Base-by-base conservation (phyloP, 1,284 basidiomycete genomes). In the Cystobasidiaceae sp. region DNA sequence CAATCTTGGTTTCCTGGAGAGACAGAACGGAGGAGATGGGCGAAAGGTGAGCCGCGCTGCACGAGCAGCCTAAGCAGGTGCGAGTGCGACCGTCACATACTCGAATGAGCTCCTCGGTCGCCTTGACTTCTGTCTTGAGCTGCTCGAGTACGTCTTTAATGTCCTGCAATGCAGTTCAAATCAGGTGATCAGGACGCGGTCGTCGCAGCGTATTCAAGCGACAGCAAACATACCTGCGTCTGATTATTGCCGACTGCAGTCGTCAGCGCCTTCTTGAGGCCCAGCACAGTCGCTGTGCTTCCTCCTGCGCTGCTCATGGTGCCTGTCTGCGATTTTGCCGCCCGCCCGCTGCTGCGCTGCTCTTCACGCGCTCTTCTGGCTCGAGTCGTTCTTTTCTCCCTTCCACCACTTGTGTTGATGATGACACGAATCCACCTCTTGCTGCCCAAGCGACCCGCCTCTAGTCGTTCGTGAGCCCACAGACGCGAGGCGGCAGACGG, bases 21-120 rank as follows among this genome's bases (percentile, higher is more conserved):
- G 6, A n/a, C n/a, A 30, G 5, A 17, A 15, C 49, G 21, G 23
- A 45, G 33, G 21, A 41, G 34, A 37, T 11, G 1, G 25, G 33
- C 30, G 23, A 13, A 13, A 34, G 30, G 33, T 33, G 21, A n/a
- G 50, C 32, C 23, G 23, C 32, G 45, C 6, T n/a, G 3, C 25
- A 8, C 25, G 43, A 30, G 37, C 19, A n/a, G 23, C 19, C 45
- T 49, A n/a, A 33, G 23, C 9, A 46, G 15, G 37, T 30, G 25
- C 39, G 21, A 39, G 4, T 7, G 6, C n/a, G 19, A 6, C 4
- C 32, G 75, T 67, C 50, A 83, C 89, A 74, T 76, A 93, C 93
- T 80, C 93, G 84, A 57, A 97, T 82, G 15, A 94, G 78, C 37
- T 87, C 82, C 81, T 97, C 93, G 68, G 87, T 92, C 46, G 93